phyloP scores from a whole-genome alignment of 2,329 filamentous ascomycete genomes.

The Penicillium sp. region DNA sequence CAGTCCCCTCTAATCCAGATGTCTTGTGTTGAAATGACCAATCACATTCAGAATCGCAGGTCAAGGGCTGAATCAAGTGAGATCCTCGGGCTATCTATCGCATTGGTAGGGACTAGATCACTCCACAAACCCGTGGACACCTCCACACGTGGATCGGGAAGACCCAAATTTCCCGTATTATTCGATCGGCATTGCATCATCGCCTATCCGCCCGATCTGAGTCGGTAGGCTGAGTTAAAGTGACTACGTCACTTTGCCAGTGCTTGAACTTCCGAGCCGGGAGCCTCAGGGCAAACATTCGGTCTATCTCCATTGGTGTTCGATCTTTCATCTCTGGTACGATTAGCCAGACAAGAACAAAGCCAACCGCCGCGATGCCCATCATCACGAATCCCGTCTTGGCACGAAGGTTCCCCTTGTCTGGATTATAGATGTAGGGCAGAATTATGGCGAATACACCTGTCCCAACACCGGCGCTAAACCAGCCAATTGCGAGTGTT shows the following conservation, averaged over 20 bases:
- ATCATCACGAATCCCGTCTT: conserved; percentile 24
- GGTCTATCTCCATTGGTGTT: conserved; percentile 51
- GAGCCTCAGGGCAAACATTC: conserved; percentile 27
- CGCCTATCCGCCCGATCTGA: not conserved
- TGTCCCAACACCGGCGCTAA: conserved; percentile 40
- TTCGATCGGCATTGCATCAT: not conserved
- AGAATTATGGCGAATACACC: conserved; percentile 48
- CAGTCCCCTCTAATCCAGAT: no score
- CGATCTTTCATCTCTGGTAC: conserved; percentile 57
- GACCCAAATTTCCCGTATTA: not conserved
- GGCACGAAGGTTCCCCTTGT: conserved; percentile 16
- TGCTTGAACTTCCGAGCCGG: conserved; percentile 15
- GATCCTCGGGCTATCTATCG: not conserved
- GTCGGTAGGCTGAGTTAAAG: not conserved
- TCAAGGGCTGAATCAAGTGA: not conserved
- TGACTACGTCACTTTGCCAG: conserved; percentile 14
- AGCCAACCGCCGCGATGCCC: conserved; percentile 15
- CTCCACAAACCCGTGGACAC: not conserved
- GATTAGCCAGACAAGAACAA: conserved; percentile 43
- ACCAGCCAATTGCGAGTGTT: conserved; percentile 42
- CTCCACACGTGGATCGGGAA: not conserved
- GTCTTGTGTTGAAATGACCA: not conserved
- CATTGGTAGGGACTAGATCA: not conserved
- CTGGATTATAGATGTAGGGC: conserved; percentile 50
- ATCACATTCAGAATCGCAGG: not conserved